Conservation (phyloP, 2,329 filamentous ascomycete genomes). For the Bipolaris cookei region DNA sequence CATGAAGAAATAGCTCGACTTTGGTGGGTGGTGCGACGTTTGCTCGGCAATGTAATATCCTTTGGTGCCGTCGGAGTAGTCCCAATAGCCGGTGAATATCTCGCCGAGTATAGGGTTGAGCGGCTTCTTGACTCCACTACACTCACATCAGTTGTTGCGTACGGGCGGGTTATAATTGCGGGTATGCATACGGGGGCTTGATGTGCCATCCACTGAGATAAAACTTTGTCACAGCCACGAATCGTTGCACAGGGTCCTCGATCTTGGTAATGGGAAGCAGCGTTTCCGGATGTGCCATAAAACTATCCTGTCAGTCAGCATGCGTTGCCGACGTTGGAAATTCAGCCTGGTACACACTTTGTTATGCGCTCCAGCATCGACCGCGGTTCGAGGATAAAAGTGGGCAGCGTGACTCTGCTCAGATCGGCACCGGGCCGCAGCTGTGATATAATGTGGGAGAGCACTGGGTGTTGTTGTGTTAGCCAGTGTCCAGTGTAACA, state of each 20-base stretch:
- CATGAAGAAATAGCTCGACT: slow-evolving; percentile 99
- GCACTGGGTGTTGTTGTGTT: slow-evolving; percentile 63
- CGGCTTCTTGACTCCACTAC: slow-evolving; percentile 95
- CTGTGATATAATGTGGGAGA: slow-evolving; percentile 96
- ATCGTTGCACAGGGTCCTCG: slow-evolving; percentile 86
- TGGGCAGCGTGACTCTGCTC: slow-evolving; percentile 91
- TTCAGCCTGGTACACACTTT: slow-evolving; percentile 71
- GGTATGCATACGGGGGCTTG: slow-evolving; percentile 79
- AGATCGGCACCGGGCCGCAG: slow-evolving; percentile 93
- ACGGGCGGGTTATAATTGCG: slow-evolving; percentile 6
- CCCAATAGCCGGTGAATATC: slow-evolving; percentile 94
- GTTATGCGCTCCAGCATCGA: slow-evolving; percentile 99
- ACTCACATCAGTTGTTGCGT: slow-evolving; percentile 34
- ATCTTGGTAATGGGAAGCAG: slow-evolving; percentile 85
- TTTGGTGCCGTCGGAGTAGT: slow-evolving; percentile 79
- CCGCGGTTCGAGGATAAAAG: slow-evolving; percentile 95
- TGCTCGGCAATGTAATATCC: slow-evolving; percentile 98
- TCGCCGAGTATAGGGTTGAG: slow-evolving; percentile 96
- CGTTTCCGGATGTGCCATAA: slow-evolving; percentile 99
- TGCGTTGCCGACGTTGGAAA: background rate
- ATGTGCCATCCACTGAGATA: slow-evolving; percentile 99
- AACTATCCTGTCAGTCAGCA: slow-evolving; percentile 63
- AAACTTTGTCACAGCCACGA: slow-evolving; percentile 95
- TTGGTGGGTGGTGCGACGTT: slow-evolving; percentile 96
- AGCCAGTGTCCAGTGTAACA: slow-evolving; percentile 15